phyloP scores from a whole-genome alignment of 495 filamentous ascomycete species.

The Pseudevernia furfuracea region DNA sequence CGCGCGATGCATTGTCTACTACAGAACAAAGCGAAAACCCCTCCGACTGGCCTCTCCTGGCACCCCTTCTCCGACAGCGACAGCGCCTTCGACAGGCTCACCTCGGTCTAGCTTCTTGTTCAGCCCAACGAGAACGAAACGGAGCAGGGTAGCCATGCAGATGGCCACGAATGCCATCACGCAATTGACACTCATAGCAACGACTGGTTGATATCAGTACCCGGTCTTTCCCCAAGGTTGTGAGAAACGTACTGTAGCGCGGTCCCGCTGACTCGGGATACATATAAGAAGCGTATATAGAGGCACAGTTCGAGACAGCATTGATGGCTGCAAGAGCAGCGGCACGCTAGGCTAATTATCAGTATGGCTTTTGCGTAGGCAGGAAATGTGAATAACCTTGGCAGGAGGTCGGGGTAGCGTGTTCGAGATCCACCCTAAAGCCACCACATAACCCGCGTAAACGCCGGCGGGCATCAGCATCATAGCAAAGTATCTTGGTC shows the following conservation, averaged over 20 bases:
- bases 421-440: conserved; percentile 71
- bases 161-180: conserved; percentile 60
- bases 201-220: conserved; percentile 30
- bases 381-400: conserved; percentile 38
- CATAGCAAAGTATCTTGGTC: conserved; percentile 70
- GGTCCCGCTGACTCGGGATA: conserved; percentile 48
- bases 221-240: not conserved
- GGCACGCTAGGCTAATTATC: conserved; percentile 43
- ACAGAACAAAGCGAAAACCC: conserved; percentile 59
- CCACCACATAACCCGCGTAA: conserved; percentile 59
- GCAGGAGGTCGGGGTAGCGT: conserved; percentile 74
- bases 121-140: conserved; percentile 57
- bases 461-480: conserved; percentile 64
- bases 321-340: conserved; percentile 78
- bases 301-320: conserved; percentile 62
- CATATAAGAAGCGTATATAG: conserved; percentile 72
- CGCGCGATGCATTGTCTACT: conserved; percentile 1
- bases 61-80: conserved; percentile 32
- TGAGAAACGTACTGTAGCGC: conserved; percentile 35
- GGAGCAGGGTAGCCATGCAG: conserved; percentile 52
- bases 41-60: conserved; percentile 49
- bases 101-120: conserved; percentile 63
- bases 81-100: conserved; percentile 38
- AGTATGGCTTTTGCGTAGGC: not conserved
- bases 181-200: conserved; percentile 71